Evolutionary conservation across 2,329 filamentous ascomycete species (phyloP).

Genomic region (Cytospora piceae): DNA sequence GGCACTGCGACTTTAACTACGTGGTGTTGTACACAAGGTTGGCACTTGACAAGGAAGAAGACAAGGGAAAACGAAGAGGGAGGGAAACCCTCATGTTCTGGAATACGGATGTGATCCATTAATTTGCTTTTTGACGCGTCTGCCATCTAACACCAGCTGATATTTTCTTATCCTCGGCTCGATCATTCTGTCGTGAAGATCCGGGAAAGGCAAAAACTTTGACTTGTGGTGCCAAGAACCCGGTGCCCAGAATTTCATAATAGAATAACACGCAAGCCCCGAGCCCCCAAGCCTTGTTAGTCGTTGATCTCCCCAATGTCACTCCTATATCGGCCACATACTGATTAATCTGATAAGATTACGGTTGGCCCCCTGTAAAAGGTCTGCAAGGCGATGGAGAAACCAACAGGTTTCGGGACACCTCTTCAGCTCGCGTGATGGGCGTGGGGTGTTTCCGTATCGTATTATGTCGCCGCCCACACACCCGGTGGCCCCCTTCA

Average conservation of each 20-base stretch:
- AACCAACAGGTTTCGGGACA: neutral
- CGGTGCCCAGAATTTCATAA: slow-evolving; percentile 19
- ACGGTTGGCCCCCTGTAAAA: slow-evolving; percentile 12
- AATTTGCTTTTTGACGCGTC: neutral
- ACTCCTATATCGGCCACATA: slow-evolving; percentile 19
- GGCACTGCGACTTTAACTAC: neutral
- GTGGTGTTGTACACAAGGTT: neutral
- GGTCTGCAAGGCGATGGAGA: slow-evolving; percentile 13
- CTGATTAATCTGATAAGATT: slow-evolving; percentile 24
- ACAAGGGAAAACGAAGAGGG: neutral
- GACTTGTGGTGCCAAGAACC: slow-evolving; percentile 18
- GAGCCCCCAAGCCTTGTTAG: slow-evolving; percentile 20
- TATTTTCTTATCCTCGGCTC: slow-evolving; percentile 7
- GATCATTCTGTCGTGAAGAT: slow-evolving; percentile 3
- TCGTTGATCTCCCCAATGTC: slow-evolving; percentile 12
- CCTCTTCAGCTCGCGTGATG: slow-evolving; percentile 16
- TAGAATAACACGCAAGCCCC: slow-evolving; percentile 11
- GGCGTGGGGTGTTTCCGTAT: slow-evolving; percentile 16
- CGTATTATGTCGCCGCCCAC: slow-evolving; percentile 13
- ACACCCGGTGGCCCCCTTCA: neutral
- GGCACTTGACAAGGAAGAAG: neutral
- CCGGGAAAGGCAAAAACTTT: slow-evolving; percentile 2
- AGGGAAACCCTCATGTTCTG: neutral
- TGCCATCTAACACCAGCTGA: slow-evolving; percentile 8
- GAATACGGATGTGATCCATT: slow-evolving; percentile 16